Percentiles rank a stretch among this genome's conserved stretches.
Conservation (phyloP, 345 rosid genomes). For the Eucalyptus dawsonii region DNA sequence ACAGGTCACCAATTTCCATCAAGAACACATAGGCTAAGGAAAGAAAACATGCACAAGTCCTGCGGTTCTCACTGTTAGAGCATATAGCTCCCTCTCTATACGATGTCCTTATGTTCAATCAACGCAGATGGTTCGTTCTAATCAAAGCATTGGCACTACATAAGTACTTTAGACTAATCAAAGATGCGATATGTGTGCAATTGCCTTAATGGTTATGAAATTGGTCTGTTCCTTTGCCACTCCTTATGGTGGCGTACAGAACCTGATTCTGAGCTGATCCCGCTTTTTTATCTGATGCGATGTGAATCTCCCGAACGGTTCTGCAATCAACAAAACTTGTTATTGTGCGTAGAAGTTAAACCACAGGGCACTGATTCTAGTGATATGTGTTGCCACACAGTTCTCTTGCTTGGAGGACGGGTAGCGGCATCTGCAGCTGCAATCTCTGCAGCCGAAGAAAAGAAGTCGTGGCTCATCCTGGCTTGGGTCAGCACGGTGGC, state of each 20-base stretch:
- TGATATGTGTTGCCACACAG: background rate
- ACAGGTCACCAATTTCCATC: background rate
- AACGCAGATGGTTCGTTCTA: background rate
- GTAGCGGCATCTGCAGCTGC: slow-evolving; percentile 18
- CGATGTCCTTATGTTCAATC: background rate
- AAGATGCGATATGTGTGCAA: background rate
- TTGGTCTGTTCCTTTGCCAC: background rate
- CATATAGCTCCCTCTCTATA: background rate
- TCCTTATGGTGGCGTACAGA: background rate
- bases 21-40: background rate
- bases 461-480: slow-evolving; percentile 14
- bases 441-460: slow-evolving; percentile 1
- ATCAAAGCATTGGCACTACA: background rate
- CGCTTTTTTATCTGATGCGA: background rate
- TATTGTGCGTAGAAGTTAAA: background rate
- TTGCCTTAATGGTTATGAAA: background rate
- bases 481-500: slow-evolving; percentile 23
- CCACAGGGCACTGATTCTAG: background rate
- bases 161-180: background rate
- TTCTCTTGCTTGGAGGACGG: slow-evolving; percentile 13
- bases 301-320: background rate
- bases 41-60: background rate
- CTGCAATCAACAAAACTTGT: background rate
- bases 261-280: background rate
- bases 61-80: background rate